Percentiles rank a stretch among this genome's conserved stretches.
Evolutionary conservation across 176 grass and related monocot species (phyloP).

Genomic region (Oryza longistaminata): DNA sequence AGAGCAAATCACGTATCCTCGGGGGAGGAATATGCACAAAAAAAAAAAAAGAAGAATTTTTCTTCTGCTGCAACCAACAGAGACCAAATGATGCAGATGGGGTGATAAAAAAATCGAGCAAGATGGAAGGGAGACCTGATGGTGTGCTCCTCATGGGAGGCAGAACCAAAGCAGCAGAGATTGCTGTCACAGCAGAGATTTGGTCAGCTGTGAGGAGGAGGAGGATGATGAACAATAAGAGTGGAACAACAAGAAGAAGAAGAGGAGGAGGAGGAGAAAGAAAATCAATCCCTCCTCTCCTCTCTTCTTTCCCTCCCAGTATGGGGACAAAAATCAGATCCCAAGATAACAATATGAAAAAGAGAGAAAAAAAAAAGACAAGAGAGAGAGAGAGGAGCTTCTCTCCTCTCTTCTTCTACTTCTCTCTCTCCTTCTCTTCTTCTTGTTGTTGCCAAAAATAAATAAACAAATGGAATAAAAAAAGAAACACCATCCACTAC

Average conservation of each 20-base stretch:
- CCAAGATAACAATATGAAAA: slow-evolving; percentile 47
- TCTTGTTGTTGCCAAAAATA: neutral
- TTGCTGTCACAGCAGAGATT: slow-evolving; percentile 43
- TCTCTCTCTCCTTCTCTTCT: neutral
- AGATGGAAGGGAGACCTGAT: slow-evolving; percentile 56
- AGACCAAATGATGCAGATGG: slow-evolving; percentile 41
- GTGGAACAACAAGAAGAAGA: neutral
- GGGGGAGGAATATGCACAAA: slow-evolving; percentile 38
- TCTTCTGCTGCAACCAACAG: slow-evolving; percentile 35
- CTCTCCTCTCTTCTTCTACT: neutral
- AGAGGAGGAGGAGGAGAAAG: neutral
- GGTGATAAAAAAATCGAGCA: slow-evolving; percentile 44
- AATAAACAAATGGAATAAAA: neutral
- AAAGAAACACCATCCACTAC: slow-evolving; percentile 36
- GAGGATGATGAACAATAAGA: neutral
- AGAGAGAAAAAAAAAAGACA: slow-evolving; percentile 21
- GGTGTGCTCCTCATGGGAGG: slow-evolving; percentile 67
- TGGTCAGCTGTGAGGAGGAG: neutral
- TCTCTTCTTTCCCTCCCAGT: slow-evolving; percentile 15
- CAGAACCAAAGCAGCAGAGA: slow-evolving; percentile 50
- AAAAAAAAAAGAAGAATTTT: neutral
- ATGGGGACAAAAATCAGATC: slow-evolving; percentile 81
- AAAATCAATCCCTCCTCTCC: slow-evolving; percentile 31
- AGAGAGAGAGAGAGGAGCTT: slow-evolving; percentile 1
- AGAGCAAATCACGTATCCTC: slow-evolving; percentile 33